These are phyloP conservation scores for Groenewaldozyma salmanticensis DNA, from an alignment of 805 yeast species.

Conservation along the genomic window DNA sequence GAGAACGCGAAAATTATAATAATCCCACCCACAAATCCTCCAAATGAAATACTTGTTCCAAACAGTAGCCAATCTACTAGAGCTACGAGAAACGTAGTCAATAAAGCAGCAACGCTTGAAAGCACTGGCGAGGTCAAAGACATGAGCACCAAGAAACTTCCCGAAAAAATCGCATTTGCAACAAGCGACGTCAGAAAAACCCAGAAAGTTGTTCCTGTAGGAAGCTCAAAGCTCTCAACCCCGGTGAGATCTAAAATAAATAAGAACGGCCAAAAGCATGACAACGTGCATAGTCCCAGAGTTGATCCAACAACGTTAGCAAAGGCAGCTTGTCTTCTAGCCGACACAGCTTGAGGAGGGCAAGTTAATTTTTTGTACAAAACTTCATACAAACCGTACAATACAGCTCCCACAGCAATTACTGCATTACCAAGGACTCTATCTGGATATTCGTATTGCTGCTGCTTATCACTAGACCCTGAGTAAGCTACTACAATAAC, in stretches of 20 bases:
- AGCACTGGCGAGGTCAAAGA: slow-evolving; percentile 79
- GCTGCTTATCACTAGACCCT: slow-evolving; percentile 11
- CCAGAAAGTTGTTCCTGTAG: slow-evolving; percentile 34
- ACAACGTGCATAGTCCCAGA: slow-evolving; percentile 50
- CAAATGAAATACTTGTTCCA: slow-evolving; percentile 43
- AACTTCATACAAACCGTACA: slow-evolving; percentile 79
- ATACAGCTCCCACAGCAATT: slow-evolving; percentile 62
- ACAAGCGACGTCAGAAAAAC: slow-evolving; percentile 44
- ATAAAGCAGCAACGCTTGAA: slow-evolving; percentile 53
- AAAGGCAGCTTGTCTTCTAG: slow-evolving; percentile 68
- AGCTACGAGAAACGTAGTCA: slow-evolving; percentile 75
- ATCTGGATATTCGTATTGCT: slow-evolving; percentile 37
- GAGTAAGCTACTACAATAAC: slow-evolving; percentile 72
- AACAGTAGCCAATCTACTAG: slow-evolving; percentile 61
- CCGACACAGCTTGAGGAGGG: slow-evolving; percentile 56
- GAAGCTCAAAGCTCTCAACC: slow-evolving; percentile 48
- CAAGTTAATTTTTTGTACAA: slow-evolving; percentile 67
- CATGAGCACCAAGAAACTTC: slow-evolving; percentile 66
- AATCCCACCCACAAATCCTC: slow-evolving; percentile 59
- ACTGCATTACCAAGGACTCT: slow-evolving; percentile 60
- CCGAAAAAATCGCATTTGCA: slow-evolving; percentile 59
- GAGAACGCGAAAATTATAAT: slow-evolving; percentile 62
- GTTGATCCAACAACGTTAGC: slow-evolving; percentile 66
- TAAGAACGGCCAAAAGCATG: slow-evolving; percentile 40
- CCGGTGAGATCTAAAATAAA: slow-evolving; percentile 43